These are phyloP conservation scores for Porpolomopsis calyptriformis DNA, from an alignment of 768 basidiomycete species.

Conservation along the genomic window DNA sequence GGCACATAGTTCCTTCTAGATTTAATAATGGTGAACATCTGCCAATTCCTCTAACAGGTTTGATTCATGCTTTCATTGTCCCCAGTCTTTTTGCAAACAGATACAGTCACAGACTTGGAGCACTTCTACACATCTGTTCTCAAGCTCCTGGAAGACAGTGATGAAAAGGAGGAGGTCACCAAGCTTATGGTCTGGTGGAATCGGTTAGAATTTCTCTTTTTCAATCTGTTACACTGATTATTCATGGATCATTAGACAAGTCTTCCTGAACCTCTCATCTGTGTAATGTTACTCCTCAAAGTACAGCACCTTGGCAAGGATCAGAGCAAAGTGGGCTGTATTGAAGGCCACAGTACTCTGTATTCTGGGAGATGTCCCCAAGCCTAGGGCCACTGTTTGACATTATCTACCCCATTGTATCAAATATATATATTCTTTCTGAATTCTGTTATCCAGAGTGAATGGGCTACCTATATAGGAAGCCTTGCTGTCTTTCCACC, in stretches of 20 bases:
- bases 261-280: neutral
- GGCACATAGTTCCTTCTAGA: neutral
- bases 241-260: neutral
- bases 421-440: no score
- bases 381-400: no score
- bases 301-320: constrained; percentile 1
- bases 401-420: no score
- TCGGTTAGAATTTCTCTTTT: neutral
- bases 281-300: neutral
- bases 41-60: constrained; percentile 1
- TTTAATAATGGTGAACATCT: neutral
- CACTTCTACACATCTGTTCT: constrained; percentile 5
- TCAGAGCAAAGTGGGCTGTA: neutral
- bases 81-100: neutral
- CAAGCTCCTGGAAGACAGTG: constrained; percentile 2
- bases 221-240: neutral
- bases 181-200: constrained; percentile 7
- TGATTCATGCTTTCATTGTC: constrained; percentile 3
- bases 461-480: no score
- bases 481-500: no score
- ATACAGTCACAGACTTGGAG: neutral
- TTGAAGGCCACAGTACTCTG: neutral
- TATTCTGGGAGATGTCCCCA: neutral
- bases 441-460: no score
- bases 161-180: constrained; percentile 3